A percentile compares a stretch with the other conserved stretches of the same genome.
Evolutionary conservation across 1,139 yeast genomes (phyloP).

Genomic region (Geotrichum restrictum): DNA sequence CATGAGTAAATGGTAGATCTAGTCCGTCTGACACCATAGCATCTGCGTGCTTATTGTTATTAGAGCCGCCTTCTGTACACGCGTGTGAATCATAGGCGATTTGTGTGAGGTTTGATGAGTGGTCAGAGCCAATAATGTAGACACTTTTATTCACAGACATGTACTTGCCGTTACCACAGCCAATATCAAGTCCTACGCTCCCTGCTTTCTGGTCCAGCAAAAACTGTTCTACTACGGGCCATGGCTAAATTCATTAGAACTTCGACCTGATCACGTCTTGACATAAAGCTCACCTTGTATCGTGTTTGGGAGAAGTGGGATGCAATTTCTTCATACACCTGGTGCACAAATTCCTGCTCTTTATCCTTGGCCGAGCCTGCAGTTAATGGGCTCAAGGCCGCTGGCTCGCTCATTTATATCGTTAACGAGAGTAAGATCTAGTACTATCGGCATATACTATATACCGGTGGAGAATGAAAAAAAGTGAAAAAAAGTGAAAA

Average conservation of each 20-base stretch:
- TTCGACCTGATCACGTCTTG: not conserved
- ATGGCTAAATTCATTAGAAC: constrained; percentile 49
- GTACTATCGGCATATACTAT: not conserved
- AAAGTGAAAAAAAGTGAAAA: not conserved
- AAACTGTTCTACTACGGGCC: constrained; percentile 90
- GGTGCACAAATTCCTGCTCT: constrained; percentile 79
- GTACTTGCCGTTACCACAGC: constrained; percentile 97
- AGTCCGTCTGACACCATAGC: constrained; percentile 75
- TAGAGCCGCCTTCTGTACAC: constrained; percentile 19
- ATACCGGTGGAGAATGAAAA: not conserved
- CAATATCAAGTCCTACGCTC: constrained; percentile 56
- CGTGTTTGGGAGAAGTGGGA: constrained; percentile 88
- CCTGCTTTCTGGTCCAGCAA: constrained; percentile 45
- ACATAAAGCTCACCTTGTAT: constrained; percentile 50
- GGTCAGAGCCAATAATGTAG: constrained; percentile 74
- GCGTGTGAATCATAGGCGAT: constrained; percentile 56
- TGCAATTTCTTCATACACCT: constrained; percentile 88
- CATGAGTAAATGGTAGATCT: constrained; percentile 57
- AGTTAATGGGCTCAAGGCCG: not conserved
- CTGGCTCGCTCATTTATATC: no score
- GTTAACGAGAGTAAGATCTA: not conserved
- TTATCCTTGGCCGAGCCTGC: constrained; percentile 37
- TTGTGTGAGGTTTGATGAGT: constrained; percentile 68
- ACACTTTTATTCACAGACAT: constrained; percentile 64
- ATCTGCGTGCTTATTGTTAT: constrained; percentile 34